Base-by-base conservation (phyloP, 129 eudicot species). In the Artemisia argyi region DNA sequence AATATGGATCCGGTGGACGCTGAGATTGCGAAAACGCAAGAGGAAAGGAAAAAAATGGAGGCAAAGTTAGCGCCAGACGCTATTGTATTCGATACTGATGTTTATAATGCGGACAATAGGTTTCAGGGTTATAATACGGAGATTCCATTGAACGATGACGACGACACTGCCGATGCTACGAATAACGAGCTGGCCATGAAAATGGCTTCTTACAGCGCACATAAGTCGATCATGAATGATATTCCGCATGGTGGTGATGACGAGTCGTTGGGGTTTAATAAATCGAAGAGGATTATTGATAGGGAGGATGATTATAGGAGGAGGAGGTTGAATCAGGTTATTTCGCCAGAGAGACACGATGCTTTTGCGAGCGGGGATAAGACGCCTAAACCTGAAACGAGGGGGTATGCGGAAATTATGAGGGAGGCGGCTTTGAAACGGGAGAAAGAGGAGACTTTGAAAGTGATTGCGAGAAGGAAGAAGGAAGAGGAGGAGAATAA, bases 341-440 rank as follows among this genome's bases (percentile, higher is more conserved):
- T 94, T 44, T 90, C 99, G 0, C 99, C 99, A 1, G 97, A 88
- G 24, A 86, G 99, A 74, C 83, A 85, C 66, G 97, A 90, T 83
- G 97, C 99, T 13, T 94, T 94, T 81, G 86, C 89, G 1, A 77
- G 71, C 39, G 89, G 93, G 78, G 99, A 94, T 74, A 87, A 94
- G 86, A 94, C 99, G 9, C 99, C 99, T 0, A 92, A 88, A 66
- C 88, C 87, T 16, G 89, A 86, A 20, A 86, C 80, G 13, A 88
- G 99, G 86, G 84, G 96, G 2, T 94, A 94, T 80, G 96, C 88
- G 24, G 99, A 94, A 79, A 85, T 94, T 20, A 94, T 94, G 99
- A 86, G 89, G 73, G 99, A 94, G 77, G 89, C 88, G 62, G 89
- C 91, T 16, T 22, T 90, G 84, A 94, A 88, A 83, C 84, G 91